Conservation (phyloP, 2,329 filamentous ascomycete species). For the Coniella vitis region DNA sequence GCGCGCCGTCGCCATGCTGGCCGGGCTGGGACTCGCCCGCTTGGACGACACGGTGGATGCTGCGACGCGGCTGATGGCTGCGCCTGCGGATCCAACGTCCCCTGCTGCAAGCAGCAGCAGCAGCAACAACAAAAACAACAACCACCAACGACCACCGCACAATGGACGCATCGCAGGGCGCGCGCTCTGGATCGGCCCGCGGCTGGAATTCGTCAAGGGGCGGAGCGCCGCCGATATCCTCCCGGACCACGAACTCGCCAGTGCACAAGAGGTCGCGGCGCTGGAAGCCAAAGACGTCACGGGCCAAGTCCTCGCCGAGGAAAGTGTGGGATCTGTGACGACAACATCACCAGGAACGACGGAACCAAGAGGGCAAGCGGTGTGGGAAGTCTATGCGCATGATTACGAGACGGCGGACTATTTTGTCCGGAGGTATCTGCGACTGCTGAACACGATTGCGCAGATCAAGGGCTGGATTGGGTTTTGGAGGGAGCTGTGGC, state of each 20-base stretch:
- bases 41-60: constrained; percentile 57
- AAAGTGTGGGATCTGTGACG: constrained; percentile 23
- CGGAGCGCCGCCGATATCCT: constrained; percentile 35
- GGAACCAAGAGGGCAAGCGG: constrained; percentile 30
- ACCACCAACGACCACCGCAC: constrained; percentile 19
- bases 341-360: constrained; percentile 16
- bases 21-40: constrained; percentile 47
- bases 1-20: constrained; percentile 42
- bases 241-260: constrained; percentile 28
- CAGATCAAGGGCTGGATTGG: constrained; percentile 47
- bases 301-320: constrained; percentile 32
- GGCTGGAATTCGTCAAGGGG: constrained; percentile 26
- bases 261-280: constrained; percentile 21
- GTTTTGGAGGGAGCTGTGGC: constrained; percentile 32
- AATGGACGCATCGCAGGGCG: constrained; percentile 43
- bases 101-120: too few relatives aligned
- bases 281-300: constrained; percentile 29
- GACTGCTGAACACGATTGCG: constrained; percentile 45
- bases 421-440: constrained; percentile 47
- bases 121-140: too few relatives aligned
- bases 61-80: constrained; percentile 53
- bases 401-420: constrained; percentile 51
- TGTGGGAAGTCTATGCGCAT: constrained; percentile 56
- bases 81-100: constrained; percentile 24
- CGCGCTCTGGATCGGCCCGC: constrained; percentile 51